Evolutionary conservation across 1,284 basidiomycete genomes (phyloP), one percentile per base, ranked within the genome.

Genomic region (Boletus semigastroideus): DNA sequence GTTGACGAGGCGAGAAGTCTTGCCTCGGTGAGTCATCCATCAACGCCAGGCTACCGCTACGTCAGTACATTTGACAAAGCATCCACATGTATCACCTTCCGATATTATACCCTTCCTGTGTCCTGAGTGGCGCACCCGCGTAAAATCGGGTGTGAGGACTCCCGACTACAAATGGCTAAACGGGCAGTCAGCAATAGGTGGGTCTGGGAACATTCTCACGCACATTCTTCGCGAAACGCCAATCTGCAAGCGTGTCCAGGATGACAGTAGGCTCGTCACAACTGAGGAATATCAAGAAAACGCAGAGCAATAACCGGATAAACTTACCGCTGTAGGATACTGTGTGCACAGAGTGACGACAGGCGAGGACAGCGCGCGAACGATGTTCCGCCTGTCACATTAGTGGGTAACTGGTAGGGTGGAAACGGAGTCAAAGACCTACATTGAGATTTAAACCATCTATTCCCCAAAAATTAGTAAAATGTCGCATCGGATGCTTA

Each of bases 211-310:
- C 34, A 33, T 30, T 46, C 41, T 51, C 34, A 54, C 83, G 57
- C 59, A 90, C 90, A 63, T 87, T 90, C 59, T 82, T 83, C 5
- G 80, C 76, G 67, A 98, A 98, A 14, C 94, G 79, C 94, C 95
- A 98, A 69, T 98, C 94, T 40, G 79, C 72, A 36, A 70, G 69
- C 0, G 92, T 79, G 66, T 98, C 93, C 20, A 95, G 74, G 5
- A 97, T 72, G 12, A 98, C 84, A 66, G 90, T 86, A 0, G 94
- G 94, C 64, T 98, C 94, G 59, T 92, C 92, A 53, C 85, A 83
- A 54, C 89, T 92, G 57, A 46, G 48, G 17, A 28, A 40, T 43
- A 42, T 58, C 39, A 57, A 40, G 22, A 49, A 51, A 44, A 28
- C 40, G 46, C 45, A 17, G 17, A 27, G 47, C 19, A 5, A 28